Conservation (phyloP, 78 protist genomes). For the Dictyostelium brefeldianum region DNA sequence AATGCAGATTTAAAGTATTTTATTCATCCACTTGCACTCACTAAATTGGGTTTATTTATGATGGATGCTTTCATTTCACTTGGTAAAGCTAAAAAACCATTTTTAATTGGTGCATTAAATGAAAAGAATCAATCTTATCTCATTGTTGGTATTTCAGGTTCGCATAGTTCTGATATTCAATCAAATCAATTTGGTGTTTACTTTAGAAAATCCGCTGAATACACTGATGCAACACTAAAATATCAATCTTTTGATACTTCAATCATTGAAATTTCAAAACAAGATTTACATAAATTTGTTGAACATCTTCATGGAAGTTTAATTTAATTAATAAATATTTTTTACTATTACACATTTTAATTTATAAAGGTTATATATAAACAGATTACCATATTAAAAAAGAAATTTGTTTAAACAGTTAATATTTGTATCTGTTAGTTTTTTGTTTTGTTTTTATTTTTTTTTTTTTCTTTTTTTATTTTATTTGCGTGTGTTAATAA, state of each 20-base stretch:
- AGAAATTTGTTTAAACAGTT: too few species aligned
- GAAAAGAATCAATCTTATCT: slow-evolving; percentile 45
- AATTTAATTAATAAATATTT: not conserved
- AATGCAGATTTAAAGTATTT: slow-evolving; percentile 28
- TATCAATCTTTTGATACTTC: slow-evolving; percentile 80
- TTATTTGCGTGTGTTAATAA: too few species aligned
- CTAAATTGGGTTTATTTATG: slow-evolving; percentile 77
- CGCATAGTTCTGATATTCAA: slow-evolving; percentile 10
- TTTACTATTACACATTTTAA: too few species aligned
- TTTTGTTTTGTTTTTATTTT: too few species aligned
- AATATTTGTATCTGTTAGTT: too few species aligned
- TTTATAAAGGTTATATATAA: too few species aligned
- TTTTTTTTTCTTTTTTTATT: too few species aligned
- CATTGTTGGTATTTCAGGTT: slow-evolving; percentile 78
- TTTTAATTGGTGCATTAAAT: slow-evolving; percentile 73
- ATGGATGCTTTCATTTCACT: slow-evolving; percentile 71
- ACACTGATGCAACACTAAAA: slow-evolving; percentile 43
- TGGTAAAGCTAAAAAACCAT: slow-evolving; percentile 67
- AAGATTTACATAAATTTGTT: slow-evolving; percentile 66
- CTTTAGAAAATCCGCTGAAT: slow-evolving; percentile 67
- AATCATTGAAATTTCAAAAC: slow-evolving; percentile 50
- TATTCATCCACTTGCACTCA: slow-evolving; percentile 68
- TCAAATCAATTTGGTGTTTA: slow-evolving; percentile 70
- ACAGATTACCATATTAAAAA: too few species aligned
- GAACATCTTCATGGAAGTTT: slow-evolving; percentile 53